Percentiles rank a stretch among this genome's conserved stretches.
Conservation (phyloP, 495 filamentous ascomycete species). For the Lophiostoma macrostomum region DNA sequence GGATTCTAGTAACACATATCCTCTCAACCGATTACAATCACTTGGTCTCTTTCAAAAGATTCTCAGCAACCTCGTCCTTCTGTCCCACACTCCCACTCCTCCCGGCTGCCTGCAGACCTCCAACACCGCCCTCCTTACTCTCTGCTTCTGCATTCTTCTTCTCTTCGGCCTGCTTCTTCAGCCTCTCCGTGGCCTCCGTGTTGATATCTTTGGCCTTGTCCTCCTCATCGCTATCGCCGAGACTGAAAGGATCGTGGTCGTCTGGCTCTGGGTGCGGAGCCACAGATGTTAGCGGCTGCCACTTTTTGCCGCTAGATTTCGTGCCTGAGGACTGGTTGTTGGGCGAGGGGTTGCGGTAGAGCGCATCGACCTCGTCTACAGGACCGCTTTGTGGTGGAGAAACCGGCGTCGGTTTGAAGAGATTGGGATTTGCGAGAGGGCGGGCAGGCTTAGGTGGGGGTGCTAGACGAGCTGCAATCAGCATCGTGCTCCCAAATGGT, state of each 20-base stretch:
- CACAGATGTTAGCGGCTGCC: conserved; percentile 87
- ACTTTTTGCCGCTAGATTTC: conserved; percentile 72
- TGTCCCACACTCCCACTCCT: conserved; percentile 40
- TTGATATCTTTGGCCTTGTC: conserved; percentile 69
- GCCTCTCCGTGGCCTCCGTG: conserved; percentile 62
- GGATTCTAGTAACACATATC: too few relatives aligned
- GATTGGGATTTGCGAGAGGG: conserved; percentile 70
- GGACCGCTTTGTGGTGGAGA: conserved; percentile 50
- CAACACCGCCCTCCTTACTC: conserved; percentile 33
- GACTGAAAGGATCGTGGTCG: conserved; percentile 93
- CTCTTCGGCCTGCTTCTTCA: conserved; percentile 62
- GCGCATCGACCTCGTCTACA: conserved; percentile 72
- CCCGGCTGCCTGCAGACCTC: conserved; percentile 40
- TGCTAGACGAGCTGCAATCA: conserved; percentile 21
- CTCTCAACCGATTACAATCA: too few relatives aligned
- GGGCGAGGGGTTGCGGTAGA: conserved; percentile 59
- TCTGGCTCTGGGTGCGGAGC: conserved; percentile 77
- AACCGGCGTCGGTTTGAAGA: conserved; percentile 69
- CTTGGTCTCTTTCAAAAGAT: conserved; percentile 40
- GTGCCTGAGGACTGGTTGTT: conserved; percentile 44
- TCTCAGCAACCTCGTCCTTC: conserved; percentile 47
- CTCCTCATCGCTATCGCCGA: conserved; percentile 93
- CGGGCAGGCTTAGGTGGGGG: conserved; percentile 43
- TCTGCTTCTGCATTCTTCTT: conserved; percentile 24
- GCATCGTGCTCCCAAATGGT: not conserved